These are phyloP conservation scores for Lipomyces anomalus DNA, from an alignment of 805 yeast genomes.

Conservation along the genomic window DNA sequence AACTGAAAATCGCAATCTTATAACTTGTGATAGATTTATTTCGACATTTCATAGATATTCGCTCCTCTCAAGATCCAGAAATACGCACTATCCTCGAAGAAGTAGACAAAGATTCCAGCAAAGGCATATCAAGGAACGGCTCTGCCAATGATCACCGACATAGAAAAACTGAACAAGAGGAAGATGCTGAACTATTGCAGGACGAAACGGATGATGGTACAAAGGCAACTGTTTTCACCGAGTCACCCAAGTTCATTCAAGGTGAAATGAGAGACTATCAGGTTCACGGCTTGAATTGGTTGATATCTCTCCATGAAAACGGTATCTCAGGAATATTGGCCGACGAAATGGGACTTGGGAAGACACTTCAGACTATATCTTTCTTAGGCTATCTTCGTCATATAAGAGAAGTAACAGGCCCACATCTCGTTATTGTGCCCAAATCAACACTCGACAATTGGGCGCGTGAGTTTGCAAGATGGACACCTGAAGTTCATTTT, in stretches of 20 bases:
- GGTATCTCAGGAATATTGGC: constrained; percentile 88
- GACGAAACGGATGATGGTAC: constrained; percentile 59
- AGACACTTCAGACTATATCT: constrained; percentile 89
- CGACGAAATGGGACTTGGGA: constrained; percentile 98
- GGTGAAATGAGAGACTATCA: constrained; percentile 88
- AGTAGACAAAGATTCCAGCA: constrained; percentile 26
- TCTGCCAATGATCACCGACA: constrained; percentile 44
- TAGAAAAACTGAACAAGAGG: constrained; percentile 90
- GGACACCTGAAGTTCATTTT: constrained; percentile 93
- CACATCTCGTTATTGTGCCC: constrained; percentile 87
- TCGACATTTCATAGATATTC: constrained; percentile 77
- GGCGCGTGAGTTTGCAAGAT: constrained; percentile 87
- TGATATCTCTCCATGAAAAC: constrained; percentile 81
- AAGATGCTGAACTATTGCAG: constrained; percentile 82
- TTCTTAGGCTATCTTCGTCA: constrained; percentile 85
- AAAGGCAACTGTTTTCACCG: constrained; percentile 69
- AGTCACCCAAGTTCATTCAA: constrained; percentile 68
- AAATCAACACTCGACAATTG: constrained; percentile 94
- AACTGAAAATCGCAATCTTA: too few species aligned
- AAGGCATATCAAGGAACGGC: constrained; percentile 23
- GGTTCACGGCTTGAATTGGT: constrained; percentile 92
- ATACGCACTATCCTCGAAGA: constrained; percentile 39
- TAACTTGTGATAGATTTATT: constrained; percentile 49
- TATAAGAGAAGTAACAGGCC: constrained; percentile 74
- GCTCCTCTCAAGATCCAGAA: constrained; percentile 70